phyloP scores from a whole-genome alignment of 257 asterid genomes.

The Plantago elongata region DNA sequence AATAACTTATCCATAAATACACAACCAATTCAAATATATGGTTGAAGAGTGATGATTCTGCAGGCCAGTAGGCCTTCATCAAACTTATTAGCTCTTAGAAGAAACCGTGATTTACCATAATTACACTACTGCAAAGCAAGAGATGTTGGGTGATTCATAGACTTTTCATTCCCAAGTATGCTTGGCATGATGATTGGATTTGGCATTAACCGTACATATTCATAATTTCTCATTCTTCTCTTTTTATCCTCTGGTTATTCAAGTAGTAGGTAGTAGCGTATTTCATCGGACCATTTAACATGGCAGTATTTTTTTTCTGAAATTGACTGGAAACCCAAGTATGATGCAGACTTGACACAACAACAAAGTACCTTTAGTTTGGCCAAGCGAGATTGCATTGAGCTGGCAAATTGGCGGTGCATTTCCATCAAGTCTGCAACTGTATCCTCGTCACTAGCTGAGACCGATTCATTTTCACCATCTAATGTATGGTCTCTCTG shows the following conservation, averaged over 20 bases:
- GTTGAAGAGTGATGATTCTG: neutral
- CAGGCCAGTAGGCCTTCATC: neutral
- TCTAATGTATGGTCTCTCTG: conserved; percentile 50
- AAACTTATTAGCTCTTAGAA: neutral
- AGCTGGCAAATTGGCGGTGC: conserved; percentile 72
- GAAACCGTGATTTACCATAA: neutral
- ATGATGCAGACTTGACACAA: conserved; percentile 13
- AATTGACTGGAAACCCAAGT: conserved; percentile 5
- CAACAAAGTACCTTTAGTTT: conserved; percentile 70
- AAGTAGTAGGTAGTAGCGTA: no score
- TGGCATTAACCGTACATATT: no score
- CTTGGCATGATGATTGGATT: no score
- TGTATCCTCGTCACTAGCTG: conserved; percentile 68
- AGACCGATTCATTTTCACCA: conserved; percentile 50
- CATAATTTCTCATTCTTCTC: no score
- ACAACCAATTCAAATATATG: neutral
- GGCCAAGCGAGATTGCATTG: conserved; percentile 82
- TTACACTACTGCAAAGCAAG: no score
- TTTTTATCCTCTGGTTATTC: neutral
- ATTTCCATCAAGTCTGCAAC: conserved; percentile 69
- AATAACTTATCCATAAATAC: conserved; percentile 1
- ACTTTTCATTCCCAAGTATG: no score
- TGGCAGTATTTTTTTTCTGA: neutral
- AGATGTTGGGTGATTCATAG: no score
- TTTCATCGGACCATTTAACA: no score